Evolutionary conservation across 495 filamentous ascomycete genomes (phyloP), one percentile per base, ranked within the genome.

Genomic region (Hypoxylon crocopeplum): DNA sequence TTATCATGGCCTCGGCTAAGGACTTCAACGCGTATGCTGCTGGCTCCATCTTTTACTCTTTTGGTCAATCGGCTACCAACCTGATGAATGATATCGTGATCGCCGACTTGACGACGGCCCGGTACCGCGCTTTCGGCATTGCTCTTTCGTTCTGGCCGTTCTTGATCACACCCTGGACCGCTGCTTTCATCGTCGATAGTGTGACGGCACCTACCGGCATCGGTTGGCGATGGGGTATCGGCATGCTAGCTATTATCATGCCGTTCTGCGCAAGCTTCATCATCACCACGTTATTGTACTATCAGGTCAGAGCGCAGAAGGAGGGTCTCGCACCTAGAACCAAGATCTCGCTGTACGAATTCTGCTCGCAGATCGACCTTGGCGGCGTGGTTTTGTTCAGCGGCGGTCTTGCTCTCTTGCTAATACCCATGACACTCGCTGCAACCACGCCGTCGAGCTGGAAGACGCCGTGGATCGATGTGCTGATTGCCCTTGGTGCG

Each of bases 201-300:
- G 76, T 78, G 7, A 71, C 75, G 7, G 52, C 55, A 3, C 53
- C 56, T 2, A 48, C 69, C 6, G 76, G 76, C 0, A 79, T 81
- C 38, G 78, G 78, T 21, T 81, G 78, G 78, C 71, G 76, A 19
- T 81, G 78, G 78, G 76, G 77, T 11, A 79, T 79, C 37, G 78
- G 78, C 52, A 79, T 81, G 75, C 70, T 79, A 7, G 78, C 75
- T 13, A 78, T 81, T 21, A 58, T 81, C 29, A 77, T 78, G 74
- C 78, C 77, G 0, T 75, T 78, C 38, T 72, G 76, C 27, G 74
- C 78, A 5, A 74, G 70, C 56, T 74, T 77, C 52, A 77, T 81
- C 36, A 72, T 80, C 51, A 69, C 67, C 36, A 80, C 77, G 0
- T 68, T 81, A 5, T 57, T 79, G 8, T 73, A 74, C 39, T 79